Evolutionary conservation across 257 asterid genomes (phyloP).

Genomic region (Solanum chaucha): DNA sequence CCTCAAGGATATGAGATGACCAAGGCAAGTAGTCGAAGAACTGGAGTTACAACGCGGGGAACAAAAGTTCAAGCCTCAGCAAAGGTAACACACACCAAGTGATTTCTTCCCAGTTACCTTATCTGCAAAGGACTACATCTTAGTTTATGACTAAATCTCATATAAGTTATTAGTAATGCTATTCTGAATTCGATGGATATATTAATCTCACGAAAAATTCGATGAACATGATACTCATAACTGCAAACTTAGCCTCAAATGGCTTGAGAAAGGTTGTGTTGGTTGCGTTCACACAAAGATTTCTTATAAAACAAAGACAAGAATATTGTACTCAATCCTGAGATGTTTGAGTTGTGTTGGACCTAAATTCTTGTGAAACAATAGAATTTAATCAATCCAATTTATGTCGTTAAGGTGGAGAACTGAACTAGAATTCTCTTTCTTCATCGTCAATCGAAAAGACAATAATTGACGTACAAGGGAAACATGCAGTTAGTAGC

Average conservation of each 20-base stretch:
- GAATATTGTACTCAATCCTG: background rate
- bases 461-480: conserved; percentile 12
- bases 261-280: background rate
- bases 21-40: background rate
- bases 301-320: background rate
- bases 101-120: background rate
- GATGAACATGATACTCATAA: background rate
- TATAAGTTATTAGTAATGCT: background rate
- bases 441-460: background rate
- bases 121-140: background rate
- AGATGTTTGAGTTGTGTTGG: background rate
- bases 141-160: background rate
- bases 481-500: conserved; percentile 25
- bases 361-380: background rate
- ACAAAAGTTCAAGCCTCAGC: background rate
- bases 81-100: background rate
- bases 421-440: background rate
- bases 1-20: background rate
- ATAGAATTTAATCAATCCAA: background rate
- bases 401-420: background rate
- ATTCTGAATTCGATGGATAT: background rate
- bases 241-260: background rate
- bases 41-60: background rate
- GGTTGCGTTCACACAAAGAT: background rate
- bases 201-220: background rate